Conservation (phyloP, 208 protist species). For the Acanthamoeba royreba region DNA sequence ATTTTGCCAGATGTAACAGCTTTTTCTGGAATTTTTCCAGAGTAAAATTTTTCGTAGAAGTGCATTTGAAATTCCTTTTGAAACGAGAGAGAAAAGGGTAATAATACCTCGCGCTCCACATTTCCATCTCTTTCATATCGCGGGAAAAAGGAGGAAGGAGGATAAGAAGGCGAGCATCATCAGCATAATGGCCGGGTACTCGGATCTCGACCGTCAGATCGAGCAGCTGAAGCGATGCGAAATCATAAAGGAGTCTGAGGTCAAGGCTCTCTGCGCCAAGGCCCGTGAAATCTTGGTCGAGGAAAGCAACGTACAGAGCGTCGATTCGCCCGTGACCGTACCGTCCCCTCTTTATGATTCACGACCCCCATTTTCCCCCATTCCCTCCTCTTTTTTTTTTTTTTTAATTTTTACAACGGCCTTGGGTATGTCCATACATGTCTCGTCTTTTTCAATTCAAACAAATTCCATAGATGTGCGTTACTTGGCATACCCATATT, state of each 20-base stretch:
- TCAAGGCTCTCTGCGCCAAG: constrained; percentile 87
- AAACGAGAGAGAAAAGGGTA: background rate
- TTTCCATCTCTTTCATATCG: background rate
- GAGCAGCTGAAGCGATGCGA: constrained; percentile 94
- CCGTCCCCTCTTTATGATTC: too few species aligned
- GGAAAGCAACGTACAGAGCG: constrained; percentile 88
- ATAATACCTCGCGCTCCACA: background rate
- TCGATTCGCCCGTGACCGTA: constrained; percentile 86
- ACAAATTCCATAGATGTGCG: too few species aligned
- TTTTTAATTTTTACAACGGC: background rate
- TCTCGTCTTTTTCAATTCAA: background rate
- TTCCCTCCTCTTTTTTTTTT: background rate
- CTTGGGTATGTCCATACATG: background rate
- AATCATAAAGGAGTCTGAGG: constrained; percentile 86
- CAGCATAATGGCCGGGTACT: constrained; percentile 15
- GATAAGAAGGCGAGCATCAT: background rate
- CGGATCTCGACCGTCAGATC: constrained; percentile 94
- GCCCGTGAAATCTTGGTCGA: constrained; percentile 90
- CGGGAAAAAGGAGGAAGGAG: background rate
- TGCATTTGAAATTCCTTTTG: background rate
- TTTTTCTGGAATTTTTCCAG: too few species aligned
- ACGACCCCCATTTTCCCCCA: background rate
- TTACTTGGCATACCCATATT: too few species aligned
- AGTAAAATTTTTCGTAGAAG: too few species aligned
- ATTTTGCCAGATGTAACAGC: too few species aligned